phyloP scores from a whole-genome alignment of 441 rosid genomes.

The Populus hybrid region DNA sequence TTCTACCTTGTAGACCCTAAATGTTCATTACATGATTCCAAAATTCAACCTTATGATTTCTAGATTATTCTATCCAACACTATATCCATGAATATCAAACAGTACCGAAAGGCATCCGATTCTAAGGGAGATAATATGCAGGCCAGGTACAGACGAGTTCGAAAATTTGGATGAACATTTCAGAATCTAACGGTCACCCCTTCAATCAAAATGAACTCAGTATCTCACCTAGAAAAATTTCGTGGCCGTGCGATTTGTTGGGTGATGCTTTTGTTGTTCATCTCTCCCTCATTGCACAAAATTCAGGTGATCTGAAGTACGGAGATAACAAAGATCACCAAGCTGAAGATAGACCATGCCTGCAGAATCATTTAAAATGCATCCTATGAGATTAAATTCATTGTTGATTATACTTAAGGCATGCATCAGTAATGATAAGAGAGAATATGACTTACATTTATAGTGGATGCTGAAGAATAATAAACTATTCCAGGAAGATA shows the following conservation, averaged over 20 bases:
- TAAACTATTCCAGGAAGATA: conserved; percentile 56
- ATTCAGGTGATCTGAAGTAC: conserved; percentile 15
- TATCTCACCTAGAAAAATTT: conserved; percentile 26
- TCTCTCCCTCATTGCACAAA: conserved; percentile 5
- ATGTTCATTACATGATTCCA: conserved; percentile 1
- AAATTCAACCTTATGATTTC: conserved; percentile 12
- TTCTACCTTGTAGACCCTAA: conserved; percentile 4
- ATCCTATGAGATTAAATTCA: neutral
- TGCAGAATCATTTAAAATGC: conserved; percentile 35
- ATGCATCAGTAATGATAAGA: neutral
- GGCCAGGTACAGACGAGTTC: neutral
- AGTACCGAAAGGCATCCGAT: neutral
- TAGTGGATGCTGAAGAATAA: conserved; percentile 29
- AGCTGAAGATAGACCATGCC: conserved; percentile 35
- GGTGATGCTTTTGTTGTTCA: neutral
- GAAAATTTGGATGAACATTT: neutral
- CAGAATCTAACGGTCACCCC: neutral
- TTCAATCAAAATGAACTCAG: conserved; percentile 14
- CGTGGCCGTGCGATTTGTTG: neutral
- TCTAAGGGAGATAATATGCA: neutral
- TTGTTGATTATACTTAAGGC: neutral
- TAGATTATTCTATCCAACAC: neutral
- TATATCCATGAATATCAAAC: neutral
- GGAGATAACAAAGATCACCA: conserved; percentile 26
- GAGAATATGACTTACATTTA: conserved; percentile 17